Evolutionary conservation across 2,329 filamentous ascomycete genomes (phyloP), one percentile per base, ranked within the genome.

Genomic region (Colletotrichum plurivorum): DNA sequence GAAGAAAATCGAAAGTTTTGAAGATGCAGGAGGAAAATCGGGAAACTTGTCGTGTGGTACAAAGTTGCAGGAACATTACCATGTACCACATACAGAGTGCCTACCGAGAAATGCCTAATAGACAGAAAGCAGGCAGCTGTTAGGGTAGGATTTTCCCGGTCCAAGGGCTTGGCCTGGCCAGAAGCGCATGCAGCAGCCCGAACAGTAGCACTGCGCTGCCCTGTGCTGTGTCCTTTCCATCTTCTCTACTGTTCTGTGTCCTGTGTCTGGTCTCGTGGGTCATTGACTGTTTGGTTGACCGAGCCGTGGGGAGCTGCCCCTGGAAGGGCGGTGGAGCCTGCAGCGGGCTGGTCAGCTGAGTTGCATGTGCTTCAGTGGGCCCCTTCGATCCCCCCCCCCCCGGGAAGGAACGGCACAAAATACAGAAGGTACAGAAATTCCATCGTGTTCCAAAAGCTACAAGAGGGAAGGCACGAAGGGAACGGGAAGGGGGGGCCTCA

Each of bases 21-120:
- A 36, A 36, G 31, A 36, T 36, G 31, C 8, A 36, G 8, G 31
- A 36, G 53, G 18, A 41, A 64, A 57, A 63, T 43, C 8, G 54
- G 61, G 66, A 54, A 69, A 55, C 41, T 49, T 59, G 61, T 69
- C 61, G 60, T 65, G 65, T 68, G 61, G 61, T 65, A 61, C 43
- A 53, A 41, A n/a, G 31, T 54, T 53, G 27, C 16, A 20, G 16
- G 31, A 58, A 39, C 57, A 39, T 13, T 4, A 5, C 8, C 9
- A 31, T 2, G 8, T 36, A 36, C 31, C 3, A 25, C 22, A 25
- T 25, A 25, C 22, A 25, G 22, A 25, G 22, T 31, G 27, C 27
- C 27, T 36, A 36, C 31, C 31, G 31, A 36, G 7, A 36, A 36
- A 9, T 36, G 31, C 31, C 31, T 36, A 36, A 10, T 3, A 10